A percentile compares a stretch with the other conserved stretches of the same genome.
Conservation (phyloP, 108 stramenopile genomes). For the Cyclotella cryptica region DNA sequence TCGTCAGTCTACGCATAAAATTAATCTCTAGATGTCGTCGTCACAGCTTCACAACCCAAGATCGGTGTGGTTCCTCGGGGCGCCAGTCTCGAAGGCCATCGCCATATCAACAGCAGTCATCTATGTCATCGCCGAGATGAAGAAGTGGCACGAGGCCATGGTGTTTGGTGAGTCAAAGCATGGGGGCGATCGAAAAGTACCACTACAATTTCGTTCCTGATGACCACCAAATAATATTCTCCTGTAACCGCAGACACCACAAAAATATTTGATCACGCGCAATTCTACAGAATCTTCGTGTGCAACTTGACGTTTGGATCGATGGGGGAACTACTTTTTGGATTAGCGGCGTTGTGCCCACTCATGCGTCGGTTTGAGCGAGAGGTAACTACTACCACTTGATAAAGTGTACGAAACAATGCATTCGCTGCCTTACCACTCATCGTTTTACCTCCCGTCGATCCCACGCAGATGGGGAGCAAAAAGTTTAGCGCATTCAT, state of each 20-base stretch:
- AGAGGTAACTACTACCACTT: constrained; percentile 40
- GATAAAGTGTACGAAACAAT: no score
- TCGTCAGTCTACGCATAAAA: no score
- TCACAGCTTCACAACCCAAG: constrained; percentile 41
- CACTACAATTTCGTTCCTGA: not conserved
- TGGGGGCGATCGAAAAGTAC: not conserved
- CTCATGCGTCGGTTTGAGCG: constrained; percentile 71
- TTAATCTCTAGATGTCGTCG: not conserved
- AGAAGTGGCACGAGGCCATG: constrained; percentile 43
- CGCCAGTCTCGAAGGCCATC: constrained; percentile 67
- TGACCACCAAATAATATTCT: not conserved
- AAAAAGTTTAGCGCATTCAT: constrained; percentile 61
- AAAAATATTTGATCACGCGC: constrained; percentile 45
- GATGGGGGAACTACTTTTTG: constrained; percentile 68
- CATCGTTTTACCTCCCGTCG: no score
- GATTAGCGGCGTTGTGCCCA: constrained; percentile 53
- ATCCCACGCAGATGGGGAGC: constrained; percentile 51
- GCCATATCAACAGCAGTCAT: constrained; percentile 48
- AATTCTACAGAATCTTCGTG: constrained; percentile 56
- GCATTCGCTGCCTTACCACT: no score
- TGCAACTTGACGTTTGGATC: constrained; percentile 60
- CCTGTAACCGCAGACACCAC: constrained; percentile 18
- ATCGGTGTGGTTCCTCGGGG: constrained; percentile 64
- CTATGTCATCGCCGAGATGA: constrained; percentile 53
- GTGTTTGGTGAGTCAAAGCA: constrained; percentile 36